Conservation (phyloP, 441 rosid genomes). For the Biscutella laevigata region DNA sequence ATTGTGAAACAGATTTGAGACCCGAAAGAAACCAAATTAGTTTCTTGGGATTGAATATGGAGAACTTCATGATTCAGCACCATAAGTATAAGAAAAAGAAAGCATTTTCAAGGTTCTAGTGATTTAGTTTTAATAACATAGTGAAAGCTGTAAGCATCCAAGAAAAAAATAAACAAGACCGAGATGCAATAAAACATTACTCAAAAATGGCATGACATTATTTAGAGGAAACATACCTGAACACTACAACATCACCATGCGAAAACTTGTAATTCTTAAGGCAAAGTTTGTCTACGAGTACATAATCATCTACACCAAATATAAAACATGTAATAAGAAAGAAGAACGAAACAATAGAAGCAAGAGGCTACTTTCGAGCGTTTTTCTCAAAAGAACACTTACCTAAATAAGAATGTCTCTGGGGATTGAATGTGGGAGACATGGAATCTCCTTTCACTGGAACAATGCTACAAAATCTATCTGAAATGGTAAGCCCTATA, state of each 20-base stretch:
- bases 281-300: slow-evolving; percentile 69
- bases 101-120: background rate
- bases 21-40: background rate
- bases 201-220: background rate
- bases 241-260: slow-evolving; percentile 67
- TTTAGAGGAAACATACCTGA: slow-evolving; percentile 41
- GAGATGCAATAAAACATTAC: background rate
- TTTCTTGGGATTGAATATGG: background rate
- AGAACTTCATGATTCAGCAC: background rate
- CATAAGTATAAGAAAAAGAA: background rate
- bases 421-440: slow-evolving; percentile 31
- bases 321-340: slow-evolving; percentile 2
- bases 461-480: slow-evolving; percentile 29
- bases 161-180: background rate
- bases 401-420: slow-evolving; percentile 21
- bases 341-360: background rate
- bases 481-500: slow-evolving; percentile 29
- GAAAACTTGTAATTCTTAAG: slow-evolving; percentile 59
- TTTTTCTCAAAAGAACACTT: background rate
- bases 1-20: background rate
- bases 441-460: slow-evolving; percentile 30
- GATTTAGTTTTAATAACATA: background rate
- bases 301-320: slow-evolving; percentile 39
- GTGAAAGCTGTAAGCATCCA: background rate
- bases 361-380: background rate